A percentile compares a stretch with the other conserved stretches of the same genome.
These are phyloP conservation scores for Clavispora phyllophila DNA, from an alignment of 805 yeast genomes.

Conservation along the genomic window DNA sequence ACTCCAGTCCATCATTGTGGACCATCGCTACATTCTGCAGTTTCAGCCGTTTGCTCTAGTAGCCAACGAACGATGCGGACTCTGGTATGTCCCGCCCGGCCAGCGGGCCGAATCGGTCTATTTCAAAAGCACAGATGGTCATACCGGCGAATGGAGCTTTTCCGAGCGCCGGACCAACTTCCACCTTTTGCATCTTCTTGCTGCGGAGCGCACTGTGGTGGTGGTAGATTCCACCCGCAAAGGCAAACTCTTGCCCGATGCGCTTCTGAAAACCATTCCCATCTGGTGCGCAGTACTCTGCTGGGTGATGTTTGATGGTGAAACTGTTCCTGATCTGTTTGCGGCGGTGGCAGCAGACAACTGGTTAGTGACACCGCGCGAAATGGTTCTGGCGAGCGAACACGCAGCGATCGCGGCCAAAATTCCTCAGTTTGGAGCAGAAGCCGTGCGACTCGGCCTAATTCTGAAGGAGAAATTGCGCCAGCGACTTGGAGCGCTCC, in stretches of 20 bases:
- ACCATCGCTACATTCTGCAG: constrained; percentile 14
- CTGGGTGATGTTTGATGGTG: constrained; percentile 40
- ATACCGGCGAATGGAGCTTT: constrained; percentile 74
- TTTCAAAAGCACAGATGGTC: constrained; percentile 92
- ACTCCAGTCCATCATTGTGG: constrained; percentile 50
- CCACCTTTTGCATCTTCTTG: constrained; percentile 55
- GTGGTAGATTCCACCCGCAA: constrained; percentile 82
- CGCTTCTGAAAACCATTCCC: constrained; percentile 81
- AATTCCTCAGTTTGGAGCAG: constrained; percentile 46
- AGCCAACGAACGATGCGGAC: constrained; percentile 83
- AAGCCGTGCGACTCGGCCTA: constrained; percentile 37
- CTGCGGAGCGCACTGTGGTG: constrained; percentile 41
- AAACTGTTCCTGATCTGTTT: not conserved
- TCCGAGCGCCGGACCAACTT: constrained; percentile 68
- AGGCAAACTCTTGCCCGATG: constrained; percentile 83
- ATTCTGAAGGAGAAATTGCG: constrained; percentile 29
- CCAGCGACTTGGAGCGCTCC: constrained; percentile 22
- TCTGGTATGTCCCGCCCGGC: constrained; percentile 67
- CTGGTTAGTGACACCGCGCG: constrained; percentile 46
- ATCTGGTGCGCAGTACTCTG: constrained; percentile 87
- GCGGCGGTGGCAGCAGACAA: constrained; percentile 14
- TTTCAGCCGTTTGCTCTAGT: constrained; percentile 36
- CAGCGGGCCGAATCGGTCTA: constrained; percentile 47
- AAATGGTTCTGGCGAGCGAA: constrained; percentile 56
- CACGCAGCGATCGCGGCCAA: constrained; percentile 41